A percentile compares a stretch with the other conserved stretches of the same genome.
Conservation (phyloP, 2,329 filamentous ascomycete genomes). For the Aureobasidium sp. region DNA sequence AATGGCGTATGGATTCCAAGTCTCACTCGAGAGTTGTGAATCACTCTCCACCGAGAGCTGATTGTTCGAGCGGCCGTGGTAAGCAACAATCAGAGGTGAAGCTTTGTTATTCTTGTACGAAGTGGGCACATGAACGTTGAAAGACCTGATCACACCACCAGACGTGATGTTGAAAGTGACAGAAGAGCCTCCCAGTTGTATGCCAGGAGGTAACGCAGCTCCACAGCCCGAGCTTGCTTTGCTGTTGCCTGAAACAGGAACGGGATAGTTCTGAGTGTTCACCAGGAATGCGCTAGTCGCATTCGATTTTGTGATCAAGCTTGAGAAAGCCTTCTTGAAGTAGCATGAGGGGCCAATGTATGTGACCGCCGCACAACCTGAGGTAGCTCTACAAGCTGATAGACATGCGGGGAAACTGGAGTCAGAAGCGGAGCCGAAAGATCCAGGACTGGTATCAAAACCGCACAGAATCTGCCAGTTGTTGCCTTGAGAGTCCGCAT, state of each 20-base stretch:
- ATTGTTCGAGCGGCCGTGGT: conserved; percentile 36
- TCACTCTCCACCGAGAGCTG: conserved; percentile 34
- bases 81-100: conserved; percentile 40
- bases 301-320: not conserved
- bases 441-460: conserved; percentile 1
- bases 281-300: not conserved
- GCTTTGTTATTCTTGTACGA: conserved; percentile 32
- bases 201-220: conserved; percentile 17
- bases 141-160: conserved; percentile 27
- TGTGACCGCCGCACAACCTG: conserved; percentile 4
- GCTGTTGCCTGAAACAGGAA: conserved; percentile 4
- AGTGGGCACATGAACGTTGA: conserved; percentile 32
- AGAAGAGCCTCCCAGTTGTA: conserved; percentile 18
- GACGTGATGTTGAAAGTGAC: conserved; percentile 17
- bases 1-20: conserved; percentile 38
- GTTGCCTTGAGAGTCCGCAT: not conserved
- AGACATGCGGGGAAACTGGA: not conserved
- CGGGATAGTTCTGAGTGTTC: conserved; percentile 12
- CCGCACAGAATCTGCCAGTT: conserved; percentile 9
- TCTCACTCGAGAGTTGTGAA: conserved; percentile 38
- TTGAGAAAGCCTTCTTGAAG: conserved; percentile 9
- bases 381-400: conserved; percentile 6
- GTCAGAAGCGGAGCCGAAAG: not conserved
- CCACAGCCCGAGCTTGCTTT: conserved; percentile 22
- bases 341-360: conserved; percentile 15